Conservation (phyloP, 768 basidiomycete species). For the Asterophora lycoperdoides region DNA sequence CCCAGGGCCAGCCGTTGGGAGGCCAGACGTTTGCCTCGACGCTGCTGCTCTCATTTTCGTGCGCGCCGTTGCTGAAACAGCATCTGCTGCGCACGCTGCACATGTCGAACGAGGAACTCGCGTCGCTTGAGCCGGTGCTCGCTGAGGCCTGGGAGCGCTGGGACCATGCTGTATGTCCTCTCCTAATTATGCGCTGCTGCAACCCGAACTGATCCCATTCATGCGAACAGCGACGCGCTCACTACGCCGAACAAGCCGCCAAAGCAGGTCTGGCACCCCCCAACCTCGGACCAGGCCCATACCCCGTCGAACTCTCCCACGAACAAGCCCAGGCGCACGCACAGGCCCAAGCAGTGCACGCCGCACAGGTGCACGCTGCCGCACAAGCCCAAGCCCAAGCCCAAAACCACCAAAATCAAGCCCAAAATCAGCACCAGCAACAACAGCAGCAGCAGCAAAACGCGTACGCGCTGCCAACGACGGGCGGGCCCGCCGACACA, state of each 20-base stretch:
- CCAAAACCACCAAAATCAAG: neutral
- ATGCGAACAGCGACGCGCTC: constrained; percentile 33
- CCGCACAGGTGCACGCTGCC: too few species aligned
- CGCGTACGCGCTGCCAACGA: constrained; percentile 15
- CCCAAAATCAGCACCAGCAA: too few species aligned
- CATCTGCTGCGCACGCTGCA: constrained; percentile 68
- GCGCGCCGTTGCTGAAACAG: constrained; percentile 67
- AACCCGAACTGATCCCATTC: neutral
- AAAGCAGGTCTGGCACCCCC: constrained; percentile 29
- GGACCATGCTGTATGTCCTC: constrained; percentile 64
- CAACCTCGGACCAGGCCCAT: constrained; percentile 15
- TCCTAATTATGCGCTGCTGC: constrained; percentile 1
- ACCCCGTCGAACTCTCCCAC: constrained; percentile 23
- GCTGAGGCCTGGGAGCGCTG: constrained; percentile 86
- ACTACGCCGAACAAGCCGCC: constrained; percentile 38
- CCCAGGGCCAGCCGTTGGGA: constrained; percentile 49
- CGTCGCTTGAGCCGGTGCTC: constrained; percentile 72
- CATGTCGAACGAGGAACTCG: constrained; percentile 77
- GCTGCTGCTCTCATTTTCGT: constrained; percentile 71
- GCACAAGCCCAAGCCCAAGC: too few species aligned
- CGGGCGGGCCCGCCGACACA: constrained; percentile 22
- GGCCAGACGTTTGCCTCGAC: constrained; percentile 82
- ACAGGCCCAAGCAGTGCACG: neutral
- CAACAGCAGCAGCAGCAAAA: constrained; percentile 12
- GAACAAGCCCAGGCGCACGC: constrained; percentile 11